Evolutionary conservation across 176 grass and related monocot species (phyloP).

Genomic region (Juncus effusus): DNA sequence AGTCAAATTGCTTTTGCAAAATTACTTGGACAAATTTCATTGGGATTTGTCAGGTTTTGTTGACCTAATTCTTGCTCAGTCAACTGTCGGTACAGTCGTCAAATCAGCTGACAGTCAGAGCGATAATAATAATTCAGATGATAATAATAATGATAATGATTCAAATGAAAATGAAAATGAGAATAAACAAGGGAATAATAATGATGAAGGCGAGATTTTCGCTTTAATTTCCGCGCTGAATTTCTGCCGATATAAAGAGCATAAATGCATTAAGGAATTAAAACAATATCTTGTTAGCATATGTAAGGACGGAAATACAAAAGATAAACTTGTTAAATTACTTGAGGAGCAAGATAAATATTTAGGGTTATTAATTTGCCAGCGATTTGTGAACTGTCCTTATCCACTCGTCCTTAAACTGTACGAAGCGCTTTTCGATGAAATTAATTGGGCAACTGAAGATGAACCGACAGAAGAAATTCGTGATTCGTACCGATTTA

Average conservation of each 20-base stretch:
- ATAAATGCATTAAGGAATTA: constrained; percentile 69
- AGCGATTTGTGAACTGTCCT: constrained; percentile 80
- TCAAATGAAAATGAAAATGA: background rate
- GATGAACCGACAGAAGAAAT: constrained; percentile 91
- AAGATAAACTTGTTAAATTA: constrained; percentile 48
- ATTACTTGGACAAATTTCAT: constrained; percentile 59
- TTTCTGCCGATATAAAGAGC: constrained; percentile 57
- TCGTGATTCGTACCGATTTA: constrained; percentile 72
- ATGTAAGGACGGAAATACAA: constrained; percentile 46
- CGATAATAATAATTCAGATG: constrained; percentile 12
- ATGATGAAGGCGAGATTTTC: constrained; percentile 52
- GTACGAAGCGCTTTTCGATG: constrained; percentile 78
- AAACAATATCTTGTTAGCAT: constrained; percentile 52
- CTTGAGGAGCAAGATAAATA: constrained; percentile 49
- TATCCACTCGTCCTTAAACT: constrained; percentile 77
- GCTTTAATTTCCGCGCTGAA: constrained; percentile 72
- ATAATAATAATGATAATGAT: background rate
- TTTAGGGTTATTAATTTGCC: constrained; percentile 60
- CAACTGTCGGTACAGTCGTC: constrained; percentile 76
- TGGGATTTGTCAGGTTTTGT: constrained; percentile 91
- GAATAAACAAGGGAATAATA: constrained; percentile 11
- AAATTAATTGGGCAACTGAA: constrained; percentile 89
- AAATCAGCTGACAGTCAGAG: constrained; percentile 63
- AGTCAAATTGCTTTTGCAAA: constrained; percentile 62
- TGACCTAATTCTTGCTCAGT: constrained; percentile 74